A percentile compares a stretch with the other conserved stretches of the same genome.
Conservation (phyloP, 306 rosid species). For the Medicago lupulina region DNA sequence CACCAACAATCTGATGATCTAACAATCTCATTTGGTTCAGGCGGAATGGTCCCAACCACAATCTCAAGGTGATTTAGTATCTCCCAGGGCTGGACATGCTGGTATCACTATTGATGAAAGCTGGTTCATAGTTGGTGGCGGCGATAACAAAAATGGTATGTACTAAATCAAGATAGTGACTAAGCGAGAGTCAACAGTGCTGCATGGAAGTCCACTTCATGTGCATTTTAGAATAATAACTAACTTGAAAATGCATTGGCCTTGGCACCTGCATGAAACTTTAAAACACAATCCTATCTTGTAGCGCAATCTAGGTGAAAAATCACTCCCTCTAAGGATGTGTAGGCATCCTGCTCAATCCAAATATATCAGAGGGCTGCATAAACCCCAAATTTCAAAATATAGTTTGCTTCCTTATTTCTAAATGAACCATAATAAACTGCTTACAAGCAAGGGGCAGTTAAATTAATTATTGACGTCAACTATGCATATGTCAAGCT, state of each 20-base stretch:
- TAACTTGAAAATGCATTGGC: slow-evolving; percentile 13
- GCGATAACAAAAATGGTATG: slow-evolving; percentile 90
- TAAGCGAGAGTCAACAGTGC: slow-evolving; percentile 26
- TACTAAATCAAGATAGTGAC: slow-evolving; percentile 21
- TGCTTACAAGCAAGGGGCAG: slow-evolving; percentile 9
- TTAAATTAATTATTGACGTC: slow-evolving; percentile 14
- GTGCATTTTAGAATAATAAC: slow-evolving; percentile 28
- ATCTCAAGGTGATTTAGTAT: slow-evolving; percentile 78
- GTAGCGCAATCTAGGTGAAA: slow-evolving; percentile 20
- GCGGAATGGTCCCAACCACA: slow-evolving; percentile 98
- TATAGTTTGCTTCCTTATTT: slow-evolving; percentile 29
- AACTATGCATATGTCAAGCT: slow-evolving; percentile 21
- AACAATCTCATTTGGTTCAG: slow-evolving; percentile 53
- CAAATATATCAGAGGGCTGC: slow-evolving; percentile 26
- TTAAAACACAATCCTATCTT: slow-evolving; percentile 24
- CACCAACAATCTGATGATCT: slow-evolving; percentile 35
- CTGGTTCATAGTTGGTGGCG: slow-evolving; percentile 98
- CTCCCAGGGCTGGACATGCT: slow-evolving; percentile 96
- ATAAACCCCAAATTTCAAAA: slow-evolving; percentile 27
- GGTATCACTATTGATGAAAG: slow-evolving; percentile 75
- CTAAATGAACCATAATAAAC: slow-evolving; percentile 36
- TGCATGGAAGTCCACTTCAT: slow-evolving; percentile 29
- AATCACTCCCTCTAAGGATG: slow-evolving; percentile 14
- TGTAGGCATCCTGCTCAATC: slow-evolving; percentile 16
- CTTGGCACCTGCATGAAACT: not conserved